Conservation (phyloP, 495 filamentous ascomycete species). For the Podospora fimiseda region DNA sequence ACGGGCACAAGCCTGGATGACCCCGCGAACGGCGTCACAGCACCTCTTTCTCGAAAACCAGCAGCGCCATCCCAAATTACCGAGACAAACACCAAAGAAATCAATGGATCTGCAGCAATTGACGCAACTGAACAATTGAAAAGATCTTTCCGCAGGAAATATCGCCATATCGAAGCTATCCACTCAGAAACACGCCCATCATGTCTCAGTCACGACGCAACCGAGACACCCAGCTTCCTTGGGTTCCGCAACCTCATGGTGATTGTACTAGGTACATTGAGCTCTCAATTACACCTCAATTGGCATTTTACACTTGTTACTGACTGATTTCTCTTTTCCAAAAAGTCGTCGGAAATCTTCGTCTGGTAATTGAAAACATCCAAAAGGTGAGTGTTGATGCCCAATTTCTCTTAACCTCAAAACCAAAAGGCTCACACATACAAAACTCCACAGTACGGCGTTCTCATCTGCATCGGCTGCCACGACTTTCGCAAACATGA, state of each 20-base stretch:
- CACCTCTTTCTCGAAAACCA: not conserved
- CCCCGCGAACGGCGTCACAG: constrained; percentile 20
- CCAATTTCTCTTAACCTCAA: too few species aligned
- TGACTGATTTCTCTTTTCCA: not conserved
- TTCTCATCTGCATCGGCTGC: constrained; percentile 85
- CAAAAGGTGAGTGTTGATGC: constrained; percentile 61
- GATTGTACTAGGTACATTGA: constrained; percentile 65
- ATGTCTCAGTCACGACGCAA: constrained; percentile 76
- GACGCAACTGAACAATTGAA: constrained; percentile 13
- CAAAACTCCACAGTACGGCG: constrained; percentile 63
- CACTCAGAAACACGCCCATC: constrained; percentile 68
- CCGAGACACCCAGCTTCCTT: constrained; percentile 70
- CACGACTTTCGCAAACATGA: constrained; percentile 82
- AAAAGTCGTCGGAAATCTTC: constrained; percentile 77
- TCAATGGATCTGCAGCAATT: constrained; percentile 8
- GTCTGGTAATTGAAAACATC: constrained; percentile 93
- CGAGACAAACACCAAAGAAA: not conserved
- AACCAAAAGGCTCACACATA: too few species aligned
- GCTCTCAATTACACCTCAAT: constrained; percentile 3
- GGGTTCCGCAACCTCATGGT: constrained; percentile 97
- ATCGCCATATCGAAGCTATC: constrained; percentile 81
- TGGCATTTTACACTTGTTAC: not conserved
- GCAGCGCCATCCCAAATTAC: not conserved
- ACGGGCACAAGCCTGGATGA: constrained; percentile 1
- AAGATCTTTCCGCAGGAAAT: constrained; percentile 46